Base-by-base conservation (phyloP, 2,329 filamentous ascomycete genomes). In the Aspergillus novoparasiticus region DNA sequence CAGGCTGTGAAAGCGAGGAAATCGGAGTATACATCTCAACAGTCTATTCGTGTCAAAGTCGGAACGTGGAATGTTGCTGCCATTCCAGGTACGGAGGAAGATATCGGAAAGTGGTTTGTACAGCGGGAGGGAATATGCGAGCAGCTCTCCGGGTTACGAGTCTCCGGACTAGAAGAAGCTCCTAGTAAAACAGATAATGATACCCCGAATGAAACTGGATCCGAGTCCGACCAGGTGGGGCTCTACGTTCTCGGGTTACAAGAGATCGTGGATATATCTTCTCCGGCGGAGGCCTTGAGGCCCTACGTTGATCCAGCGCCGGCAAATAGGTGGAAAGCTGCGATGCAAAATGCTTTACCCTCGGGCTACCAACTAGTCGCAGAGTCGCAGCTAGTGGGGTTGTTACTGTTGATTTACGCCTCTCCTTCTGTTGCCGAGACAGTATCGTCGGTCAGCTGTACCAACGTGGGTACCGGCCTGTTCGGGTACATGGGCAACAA, bases 401-500 rank as follows among this genome's bases (percentile, higher is more conserved):
- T 99, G 26, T 82, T 97, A 46, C 82, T 97, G 2, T 83, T 98
- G 32, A 85, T 97, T 30, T 98, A 95, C 73, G 94, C 93, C 2
- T 92, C 94, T 0, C 89, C 93, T 0, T 85, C 88, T 10, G 83
- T 98, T 46, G 87, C 87, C 1, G 84, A 89, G 0, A 90, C 89
- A 2, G 86, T 98, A 70, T 91, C 88, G 65, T 91, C 92, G 56
- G 87, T 97, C 69, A 96, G 92, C 77, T 93, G 90, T 1, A 89
- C 89, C 5, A 90, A 87, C 62, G 90, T 98, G 9, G 94, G 94
- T 0, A 99, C 95, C 0, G 95, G 95, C 0, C 78, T 98, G 50
- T 87, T 96, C 78, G 94, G 94, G 0, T 97, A 97, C 73, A 90
- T 97, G 82, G 95, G 95, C 11, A 99, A 99, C 77, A 99, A 99